phyloP scores from a whole-genome alignment of 2,329 filamentous ascomycete genomes.

The Calonectria ilicicola region DNA sequence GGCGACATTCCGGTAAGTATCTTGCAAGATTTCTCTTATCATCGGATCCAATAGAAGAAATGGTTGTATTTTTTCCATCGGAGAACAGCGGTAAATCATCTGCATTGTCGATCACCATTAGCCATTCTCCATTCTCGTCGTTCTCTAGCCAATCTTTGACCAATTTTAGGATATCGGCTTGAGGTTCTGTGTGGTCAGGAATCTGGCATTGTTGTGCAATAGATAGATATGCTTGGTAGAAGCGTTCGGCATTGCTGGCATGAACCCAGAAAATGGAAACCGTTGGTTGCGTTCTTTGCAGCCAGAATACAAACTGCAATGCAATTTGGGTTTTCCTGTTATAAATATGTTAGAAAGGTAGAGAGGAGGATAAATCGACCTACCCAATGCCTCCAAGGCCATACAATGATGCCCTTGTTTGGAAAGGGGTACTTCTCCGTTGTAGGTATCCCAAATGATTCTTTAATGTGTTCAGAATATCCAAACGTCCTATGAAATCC shows the following conservation, averaged over 20 bases:
- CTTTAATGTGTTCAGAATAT: not conserved
- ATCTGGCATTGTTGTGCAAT: slow-evolving; percentile 49
- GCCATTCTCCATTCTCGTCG: slow-evolving; percentile 9
- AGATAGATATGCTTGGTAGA: slow-evolving; percentile 46
- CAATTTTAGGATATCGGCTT: slow-evolving; percentile 37
- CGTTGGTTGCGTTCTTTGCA: not conserved
- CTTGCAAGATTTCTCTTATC: not conserved
- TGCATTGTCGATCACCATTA: slow-evolving; percentile 38
- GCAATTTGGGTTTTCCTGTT: slow-evolving; percentile 33
- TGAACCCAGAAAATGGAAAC: slow-evolving; percentile 51
- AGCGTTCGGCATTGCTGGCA: slow-evolving; percentile 39
- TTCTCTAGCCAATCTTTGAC: slow-evolving; percentile 47
- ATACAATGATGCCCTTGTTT: slow-evolving; percentile 11
- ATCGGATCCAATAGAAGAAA: not conserved
- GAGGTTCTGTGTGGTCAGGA: slow-evolving; percentile 35
- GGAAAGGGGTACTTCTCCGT: not conserved
- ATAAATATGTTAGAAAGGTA: not conserved
- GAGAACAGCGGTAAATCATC: slow-evolving; percentile 9
- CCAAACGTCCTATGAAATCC: too few species aligned
- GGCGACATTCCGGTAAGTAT: slow-evolving; percentile 43
- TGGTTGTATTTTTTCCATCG: not conserved
- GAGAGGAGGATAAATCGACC: not conserved
- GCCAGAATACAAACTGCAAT: slow-evolving; percentile 28
- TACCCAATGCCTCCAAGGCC: slow-evolving; percentile 36
- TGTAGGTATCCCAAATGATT: not conserved